Base-by-base conservation (phyloP, 2,329 filamentous ascomycete genomes). In the Ascochyta rabiei region DNA sequence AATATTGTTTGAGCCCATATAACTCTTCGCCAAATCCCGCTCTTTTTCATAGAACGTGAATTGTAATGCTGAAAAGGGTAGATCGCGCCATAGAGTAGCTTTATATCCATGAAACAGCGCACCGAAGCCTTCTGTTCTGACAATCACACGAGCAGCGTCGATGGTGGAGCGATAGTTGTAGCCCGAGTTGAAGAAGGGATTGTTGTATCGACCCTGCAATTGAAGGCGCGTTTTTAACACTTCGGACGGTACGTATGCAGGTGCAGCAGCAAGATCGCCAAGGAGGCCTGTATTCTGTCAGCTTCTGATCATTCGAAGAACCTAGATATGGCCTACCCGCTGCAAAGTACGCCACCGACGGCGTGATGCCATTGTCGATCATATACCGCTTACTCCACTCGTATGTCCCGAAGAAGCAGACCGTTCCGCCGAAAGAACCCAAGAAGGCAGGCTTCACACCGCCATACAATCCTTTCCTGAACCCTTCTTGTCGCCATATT, bases 1-100 rank as follows among this genome's bases (percentile, higher is more conserved):
- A 48, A 99, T 96, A 54, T 97, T 91, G 53, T 88, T 85, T 59
- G 87, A 89, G 30, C 89, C 86, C 70, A 89, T 87, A 82, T 89
- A 96, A 48, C 86, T 76, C 69, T 89, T 89, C 0, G 95, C 93
- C 82, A 91, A 85, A 40, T 82, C 86, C 68, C 93, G 90, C 72
- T 93, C 93, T 75, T 98, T 91, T 76, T 99, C 95, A 80, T 96
- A 99, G 73, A 99, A 97, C 68, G 96, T 93, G 76, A 99, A 98
- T 71, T 99, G 95, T 10, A 99, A 79, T 0, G 95, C 95, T 0
- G 93, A 98, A 72, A 97, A 99, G 1, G 95, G 95, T 19, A 99
- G 82, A 68, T 99, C 95, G 54, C 95, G 89, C 77, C 90, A 95
- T 3, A 99, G 85, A 0, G 95, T 99, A 10, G 95, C 95, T 74